These are phyloP conservation scores for Cutaneotrichosporon dermatis DNA, from an alignment of 1,284 basidiomycete genomes.

Conservation along the genomic window DNA sequence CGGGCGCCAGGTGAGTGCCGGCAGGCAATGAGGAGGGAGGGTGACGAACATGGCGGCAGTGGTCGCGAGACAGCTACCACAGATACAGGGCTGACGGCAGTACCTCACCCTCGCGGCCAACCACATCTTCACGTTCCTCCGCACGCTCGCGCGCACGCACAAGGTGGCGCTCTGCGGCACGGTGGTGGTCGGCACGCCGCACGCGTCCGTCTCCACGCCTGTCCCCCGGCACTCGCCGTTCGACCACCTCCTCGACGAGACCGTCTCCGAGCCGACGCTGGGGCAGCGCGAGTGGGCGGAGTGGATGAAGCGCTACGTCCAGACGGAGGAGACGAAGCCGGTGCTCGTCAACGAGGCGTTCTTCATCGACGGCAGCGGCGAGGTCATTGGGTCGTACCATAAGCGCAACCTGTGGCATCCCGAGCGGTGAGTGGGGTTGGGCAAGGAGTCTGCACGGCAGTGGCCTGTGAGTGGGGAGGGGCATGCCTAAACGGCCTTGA, in stretches of 20 bases:
- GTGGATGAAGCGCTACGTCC: conserved; percentile 27
- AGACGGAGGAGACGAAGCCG: conserved; percentile 23
- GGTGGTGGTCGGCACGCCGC: conserved; percentile 34
- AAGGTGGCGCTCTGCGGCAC: conserved; percentile 37
- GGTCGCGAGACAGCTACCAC: no score
- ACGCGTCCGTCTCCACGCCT: conserved; percentile 13
- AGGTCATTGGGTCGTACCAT: conserved; percentile 34
- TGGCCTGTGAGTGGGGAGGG: no score
- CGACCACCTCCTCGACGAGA: conserved; percentile 25
- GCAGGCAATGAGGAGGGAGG: no score
- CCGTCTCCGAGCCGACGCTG: conserved; percentile 7
- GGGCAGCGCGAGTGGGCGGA: conserved; percentile 27
- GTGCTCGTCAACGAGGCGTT: conserved; percentile 41
- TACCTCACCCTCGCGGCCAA: conserved; percentile 37
- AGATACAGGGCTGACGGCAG: no score
- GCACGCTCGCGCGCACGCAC: conserved; percentile 28
- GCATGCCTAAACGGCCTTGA: no score
- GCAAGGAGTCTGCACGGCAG: no score
- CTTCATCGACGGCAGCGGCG: conserved; percentile 39
- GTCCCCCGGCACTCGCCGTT: conserved; percentile 26
- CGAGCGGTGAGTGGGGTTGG: conserved; percentile 46
- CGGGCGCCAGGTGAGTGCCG: conserved; percentile 39
- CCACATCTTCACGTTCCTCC: conserved; percentile 29
- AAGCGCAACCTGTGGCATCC: conserved; percentile 50
- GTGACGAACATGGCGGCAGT: no score